These are phyloP conservation scores for Nakazawaea wyomingensis DNA, from an alignment of 805 yeast species.

Conservation along the genomic window DNA sequence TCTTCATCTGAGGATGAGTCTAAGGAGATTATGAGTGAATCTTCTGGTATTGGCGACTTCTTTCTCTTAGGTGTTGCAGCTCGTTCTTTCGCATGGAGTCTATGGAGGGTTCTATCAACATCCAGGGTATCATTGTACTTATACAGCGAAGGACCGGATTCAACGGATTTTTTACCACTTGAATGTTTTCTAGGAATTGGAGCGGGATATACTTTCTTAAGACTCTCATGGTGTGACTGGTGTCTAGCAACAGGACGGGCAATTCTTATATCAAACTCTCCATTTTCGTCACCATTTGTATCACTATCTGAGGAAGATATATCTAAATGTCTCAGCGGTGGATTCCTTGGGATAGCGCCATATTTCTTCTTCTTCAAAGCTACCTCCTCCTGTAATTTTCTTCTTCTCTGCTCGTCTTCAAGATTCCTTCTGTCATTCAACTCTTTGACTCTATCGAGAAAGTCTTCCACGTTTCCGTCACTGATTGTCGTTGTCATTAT, in stretches of 20 bases:
- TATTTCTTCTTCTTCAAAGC: slow-evolving; percentile 10
- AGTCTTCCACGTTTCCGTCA: slow-evolving; percentile 14
- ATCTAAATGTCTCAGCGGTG: background rate
- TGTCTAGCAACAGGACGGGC: slow-evolving; percentile 17
- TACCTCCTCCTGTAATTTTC: slow-evolving; percentile 13
- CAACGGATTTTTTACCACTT: background rate
- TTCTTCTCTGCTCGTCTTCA: slow-evolving; percentile 14
- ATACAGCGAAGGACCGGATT: background rate
- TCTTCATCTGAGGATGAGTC: slow-evolving; percentile 1
- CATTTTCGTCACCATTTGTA: background rate
- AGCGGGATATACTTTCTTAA: too few relatives aligned
- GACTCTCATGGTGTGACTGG: background rate
- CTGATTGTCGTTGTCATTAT: slow-evolving; percentile 1
- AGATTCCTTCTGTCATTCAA: slow-evolving; percentile 12
- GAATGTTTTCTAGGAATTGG: background rate
- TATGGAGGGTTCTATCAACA: slow-evolving; percentile 4
- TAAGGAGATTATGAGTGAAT: background rate
- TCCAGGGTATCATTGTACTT: slow-evolving; percentile 12
- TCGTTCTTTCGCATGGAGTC: background rate
- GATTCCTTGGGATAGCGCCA: background rate
- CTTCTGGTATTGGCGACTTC: background rate
- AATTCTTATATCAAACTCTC: slow-evolving; percentile 13
- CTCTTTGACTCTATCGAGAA: slow-evolving; percentile 14
- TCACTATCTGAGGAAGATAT: background rate
- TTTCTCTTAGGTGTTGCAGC: background rate